phyloP scores from a whole-genome alignment of 1,139 yeast species.

The Geotrichum histeridarum region DNA sequence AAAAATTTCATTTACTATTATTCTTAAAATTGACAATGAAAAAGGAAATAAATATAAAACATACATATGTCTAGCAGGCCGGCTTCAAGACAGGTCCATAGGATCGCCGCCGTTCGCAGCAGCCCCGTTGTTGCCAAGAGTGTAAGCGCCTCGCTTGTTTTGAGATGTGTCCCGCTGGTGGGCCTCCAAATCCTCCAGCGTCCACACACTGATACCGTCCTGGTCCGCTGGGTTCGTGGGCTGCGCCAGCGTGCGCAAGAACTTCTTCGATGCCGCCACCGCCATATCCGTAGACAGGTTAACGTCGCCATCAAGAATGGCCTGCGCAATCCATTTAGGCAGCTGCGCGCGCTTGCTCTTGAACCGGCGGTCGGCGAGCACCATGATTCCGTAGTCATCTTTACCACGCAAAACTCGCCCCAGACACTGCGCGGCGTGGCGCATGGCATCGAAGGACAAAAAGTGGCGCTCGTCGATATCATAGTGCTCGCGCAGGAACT shows the following conservation, averaged over 20 bases:
- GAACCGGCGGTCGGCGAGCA: constrained; percentile 89
- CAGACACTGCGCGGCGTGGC: constrained; percentile 98
- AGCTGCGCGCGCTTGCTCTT: constrained; percentile 78
- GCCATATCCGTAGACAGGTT: constrained; percentile 97
- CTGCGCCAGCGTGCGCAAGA: constrained; percentile 88
- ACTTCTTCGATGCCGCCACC: constrained; percentile 86
- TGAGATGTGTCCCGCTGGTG: constrained; percentile 43
- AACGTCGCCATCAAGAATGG: constrained; percentile 81
- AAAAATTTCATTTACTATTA: background rate
- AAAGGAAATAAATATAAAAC: background rate
- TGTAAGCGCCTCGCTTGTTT: constrained; percentile 9
- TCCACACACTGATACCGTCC: constrained; percentile 95
- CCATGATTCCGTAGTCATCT: constrained; percentile 98
- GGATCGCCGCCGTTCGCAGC: background rate
- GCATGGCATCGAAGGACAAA: constrained; percentile 96
- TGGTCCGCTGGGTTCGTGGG: constrained; percentile 88
- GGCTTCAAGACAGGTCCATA: constrained; percentile 8
- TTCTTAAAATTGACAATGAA: background rate
- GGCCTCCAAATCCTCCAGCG: constrained; percentile 57
- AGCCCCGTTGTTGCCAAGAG: constrained; percentile 3
- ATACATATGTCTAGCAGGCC: background rate
- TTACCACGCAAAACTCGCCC: constrained; percentile 97
- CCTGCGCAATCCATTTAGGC: constrained; percentile 97
- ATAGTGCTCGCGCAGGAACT: constrained; percentile 85
- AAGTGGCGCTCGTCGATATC: constrained; percentile 92